These are phyloP conservation scores for Trichoderma oligosporum DNA, from an alignment of 2,329 filamentous ascomycete species.

Conservation along the genomic window DNA sequence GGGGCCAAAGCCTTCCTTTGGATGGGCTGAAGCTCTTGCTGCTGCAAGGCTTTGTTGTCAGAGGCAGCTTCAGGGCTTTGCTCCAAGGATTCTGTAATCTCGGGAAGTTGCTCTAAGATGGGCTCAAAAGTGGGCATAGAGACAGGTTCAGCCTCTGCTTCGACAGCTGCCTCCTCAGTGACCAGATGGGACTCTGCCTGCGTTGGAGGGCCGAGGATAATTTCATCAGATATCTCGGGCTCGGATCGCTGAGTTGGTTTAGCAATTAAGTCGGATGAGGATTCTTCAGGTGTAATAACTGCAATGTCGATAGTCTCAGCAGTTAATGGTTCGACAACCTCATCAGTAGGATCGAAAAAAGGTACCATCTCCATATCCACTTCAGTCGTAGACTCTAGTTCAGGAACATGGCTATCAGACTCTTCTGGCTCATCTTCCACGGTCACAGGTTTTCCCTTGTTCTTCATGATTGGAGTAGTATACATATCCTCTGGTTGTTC, in stretches of 20 bases:
- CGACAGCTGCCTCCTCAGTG: background rate
- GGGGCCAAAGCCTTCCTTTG: background rate
- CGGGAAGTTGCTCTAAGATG: background rate
- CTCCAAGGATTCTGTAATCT: background rate
- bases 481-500: background rate
- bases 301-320: background rate
- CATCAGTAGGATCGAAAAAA: conserved; percentile 4
- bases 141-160: background rate
- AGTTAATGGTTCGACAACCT: background rate
- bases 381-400: background rate
- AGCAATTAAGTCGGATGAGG: background rate
- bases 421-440: conserved; percentile 1
- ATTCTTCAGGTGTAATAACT: background rate
- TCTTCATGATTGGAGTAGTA: conserved; percentile 20
- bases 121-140: too few relatives aligned
- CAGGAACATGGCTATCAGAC: background rate
- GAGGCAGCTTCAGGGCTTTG: too few relatives aligned
- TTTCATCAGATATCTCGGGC: background rate
- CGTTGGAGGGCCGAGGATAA: background rate
- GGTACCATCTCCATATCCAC: background rate
- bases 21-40: too few relatives aligned
- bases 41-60: too few relatives aligned
- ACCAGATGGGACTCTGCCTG: background rate
- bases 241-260: background rate
- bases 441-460: conserved; percentile 21